Evolutionary conservation across 352 stramenopile genomes (phyloP).

Genomic region (Phytopythium mirpurense): DNA sequence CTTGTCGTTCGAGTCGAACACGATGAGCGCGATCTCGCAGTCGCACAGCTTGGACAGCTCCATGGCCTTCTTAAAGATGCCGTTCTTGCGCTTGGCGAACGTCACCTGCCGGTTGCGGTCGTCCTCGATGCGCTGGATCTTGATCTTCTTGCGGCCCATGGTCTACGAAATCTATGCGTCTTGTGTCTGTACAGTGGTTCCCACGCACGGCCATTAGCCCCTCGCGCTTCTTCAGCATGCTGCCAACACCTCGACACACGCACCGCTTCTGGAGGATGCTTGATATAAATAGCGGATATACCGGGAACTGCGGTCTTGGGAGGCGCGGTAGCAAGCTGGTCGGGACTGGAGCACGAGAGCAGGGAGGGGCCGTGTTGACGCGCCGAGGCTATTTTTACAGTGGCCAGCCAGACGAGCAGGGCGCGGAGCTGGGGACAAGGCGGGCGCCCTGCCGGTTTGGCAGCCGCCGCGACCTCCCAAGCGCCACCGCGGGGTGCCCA

Average conservation of each 20-base stretch:
- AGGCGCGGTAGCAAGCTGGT: too few relatives aligned
- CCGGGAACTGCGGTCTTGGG: not conserved
- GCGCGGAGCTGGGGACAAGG: too few relatives aligned
- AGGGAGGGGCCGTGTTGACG: not conserved
- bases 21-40: conserved; percentile 82
- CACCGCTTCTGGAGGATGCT: not conserved
- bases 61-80: conserved; percentile 87
- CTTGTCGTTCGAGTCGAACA: conserved; percentile 87
- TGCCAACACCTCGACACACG: not conserved
- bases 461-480: not conserved
- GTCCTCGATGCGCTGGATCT: conserved; percentile 85
- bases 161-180: conserved; percentile 5
- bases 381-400: conserved; percentile 8
- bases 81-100: conserved; percentile 81
- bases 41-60: conserved; percentile 84
- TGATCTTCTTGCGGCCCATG: conserved; percentile 88
- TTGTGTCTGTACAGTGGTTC: too few relatives aligned
- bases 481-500: not conserved
- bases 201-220: not conserved
- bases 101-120: conserved; percentile 83
- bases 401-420: not conserved
- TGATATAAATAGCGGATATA: conserved; percentile 1
- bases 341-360: not conserved
- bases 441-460: too few relatives aligned
- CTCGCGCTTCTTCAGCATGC: not conserved